Conservation (phyloP, 768 basidiomycete genomes). For the Filobasidium floriforme region DNA sequence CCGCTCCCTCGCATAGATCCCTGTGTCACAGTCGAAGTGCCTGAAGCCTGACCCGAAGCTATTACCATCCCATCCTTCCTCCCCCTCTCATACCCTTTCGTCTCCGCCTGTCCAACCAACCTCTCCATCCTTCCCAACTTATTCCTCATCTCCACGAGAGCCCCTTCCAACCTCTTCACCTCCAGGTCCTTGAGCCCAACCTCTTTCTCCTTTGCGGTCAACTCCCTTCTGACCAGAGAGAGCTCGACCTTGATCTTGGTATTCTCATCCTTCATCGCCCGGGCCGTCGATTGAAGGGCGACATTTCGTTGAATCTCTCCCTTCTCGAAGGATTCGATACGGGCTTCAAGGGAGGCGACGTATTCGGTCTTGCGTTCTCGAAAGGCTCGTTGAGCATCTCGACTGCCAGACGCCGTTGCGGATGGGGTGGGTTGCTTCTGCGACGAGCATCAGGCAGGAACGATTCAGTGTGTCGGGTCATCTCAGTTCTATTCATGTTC, state of each 20-base stretch:
- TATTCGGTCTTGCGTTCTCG: constrained; percentile 82
- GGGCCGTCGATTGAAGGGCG: constrained; percentile 71
- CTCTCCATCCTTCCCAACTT: not conserved
- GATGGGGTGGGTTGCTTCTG: not conserved
- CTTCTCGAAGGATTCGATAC: constrained; percentile 74
- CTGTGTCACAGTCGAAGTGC: no score
- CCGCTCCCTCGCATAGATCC: no score
- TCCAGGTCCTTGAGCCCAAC: not conserved
- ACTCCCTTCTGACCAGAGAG: constrained; percentile 1
- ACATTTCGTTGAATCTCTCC: constrained; percentile 85
- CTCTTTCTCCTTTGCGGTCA: constrained; percentile 9
- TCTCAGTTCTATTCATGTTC: not conserved
- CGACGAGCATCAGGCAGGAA: not conserved
- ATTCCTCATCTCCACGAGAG: constrained; percentile 12
- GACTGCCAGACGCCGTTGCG: constrained; percentile 6
- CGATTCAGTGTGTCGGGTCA: not conserved
- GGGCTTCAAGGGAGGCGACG: constrained; percentile 76
- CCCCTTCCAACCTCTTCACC: constrained; percentile 14
- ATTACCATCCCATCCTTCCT: not conserved
- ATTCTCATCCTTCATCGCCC: constrained; percentile 79
- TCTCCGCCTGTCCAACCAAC: not conserved
- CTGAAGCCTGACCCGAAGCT: not conserved
- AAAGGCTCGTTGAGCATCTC: constrained; percentile 82
- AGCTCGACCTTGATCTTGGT: constrained; percentile 12
- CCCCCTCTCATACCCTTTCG: not conserved